Conservation (phyloP, 306 rosid species). For the Rosa chinensis region DNA sequence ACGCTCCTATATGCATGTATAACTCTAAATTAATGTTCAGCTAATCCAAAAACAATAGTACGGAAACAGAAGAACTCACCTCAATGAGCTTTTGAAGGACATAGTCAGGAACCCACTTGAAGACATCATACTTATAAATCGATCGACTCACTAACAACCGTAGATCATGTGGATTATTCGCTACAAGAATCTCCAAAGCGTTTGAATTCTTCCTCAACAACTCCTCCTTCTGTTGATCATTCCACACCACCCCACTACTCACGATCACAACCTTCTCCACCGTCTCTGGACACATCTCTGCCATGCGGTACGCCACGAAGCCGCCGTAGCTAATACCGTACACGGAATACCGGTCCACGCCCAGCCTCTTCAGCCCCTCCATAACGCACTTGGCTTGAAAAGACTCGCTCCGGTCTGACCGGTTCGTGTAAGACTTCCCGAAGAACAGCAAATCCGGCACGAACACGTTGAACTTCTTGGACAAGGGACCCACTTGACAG, state of each 20-base stretch:
- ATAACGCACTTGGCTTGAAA: conserved; percentile 38
- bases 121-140: conserved; percentile 17
- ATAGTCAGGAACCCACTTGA: conserved; percentile 34
- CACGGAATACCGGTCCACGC: conserved; percentile 25
- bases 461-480: conserved; percentile 26
- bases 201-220: conserved; percentile 23
- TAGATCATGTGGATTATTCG: conserved; percentile 30
- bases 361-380: conserved; percentile 35
- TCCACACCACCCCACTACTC: conserved; percentile 40
- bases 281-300: conserved; percentile 28
- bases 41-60: no score
- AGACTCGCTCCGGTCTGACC: conserved; percentile 22
- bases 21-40: neutral
- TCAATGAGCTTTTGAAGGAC: conserved; percentile 21
- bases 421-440: conserved; percentile 32
- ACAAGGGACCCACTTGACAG: conserved; percentile 32
- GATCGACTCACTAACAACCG: conserved; percentile 23
- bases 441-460: conserved; percentile 44
- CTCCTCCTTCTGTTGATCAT: conserved; percentile 33
- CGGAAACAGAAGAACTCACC: conserved; percentile 1
- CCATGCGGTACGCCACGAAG: conserved; percentile 42
- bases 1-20: neutral
- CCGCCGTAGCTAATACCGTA: conserved; percentile 47
- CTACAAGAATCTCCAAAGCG: conserved; percentile 31
- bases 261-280: conserved; percentile 48